Evolutionary conservation across 192 early-diverging fungal genomes (phyloP).

Genomic region (Podila minutissima): DNA sequence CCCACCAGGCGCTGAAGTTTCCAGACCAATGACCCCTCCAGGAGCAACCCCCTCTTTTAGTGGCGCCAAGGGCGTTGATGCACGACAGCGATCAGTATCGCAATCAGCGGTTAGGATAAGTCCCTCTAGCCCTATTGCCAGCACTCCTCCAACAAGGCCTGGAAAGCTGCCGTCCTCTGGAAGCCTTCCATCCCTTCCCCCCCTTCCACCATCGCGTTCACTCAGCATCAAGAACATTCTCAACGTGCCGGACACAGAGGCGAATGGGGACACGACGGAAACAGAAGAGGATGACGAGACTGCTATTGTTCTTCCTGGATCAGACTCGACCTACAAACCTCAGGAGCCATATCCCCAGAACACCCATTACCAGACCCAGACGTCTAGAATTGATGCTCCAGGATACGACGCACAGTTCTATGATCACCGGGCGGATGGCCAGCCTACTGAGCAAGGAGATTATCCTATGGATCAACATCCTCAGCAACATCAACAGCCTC

Average conservation of each 20-base stretch:
- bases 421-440: neutral
- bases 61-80: neutral
- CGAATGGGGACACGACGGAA: neutral
- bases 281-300: conserved; percentile 2
- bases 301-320: neutral
- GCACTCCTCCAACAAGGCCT: neutral
- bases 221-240: conserved; percentile 42
- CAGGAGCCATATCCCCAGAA: neutral
- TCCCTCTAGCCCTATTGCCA: neutral
- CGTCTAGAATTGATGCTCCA: neutral
- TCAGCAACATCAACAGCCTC: neutral
- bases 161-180: neutral
- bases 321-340: neutral
- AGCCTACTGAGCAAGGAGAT: neutral
- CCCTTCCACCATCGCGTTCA: conserved; percentile 14
- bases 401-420: neutral
- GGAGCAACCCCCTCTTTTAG: neutral
- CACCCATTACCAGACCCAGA: neutral
- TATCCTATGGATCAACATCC: neutral
- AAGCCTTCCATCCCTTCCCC: conserved; percentile 5
- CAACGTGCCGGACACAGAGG: conserved; percentile 22
- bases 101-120: neutral
- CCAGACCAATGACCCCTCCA: neutral
- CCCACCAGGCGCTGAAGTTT: neutral
- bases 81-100: conserved; percentile 1